phyloP scores from a whole-genome alignment of 306 rosid genomes.

The Argentina anserina region DNA sequence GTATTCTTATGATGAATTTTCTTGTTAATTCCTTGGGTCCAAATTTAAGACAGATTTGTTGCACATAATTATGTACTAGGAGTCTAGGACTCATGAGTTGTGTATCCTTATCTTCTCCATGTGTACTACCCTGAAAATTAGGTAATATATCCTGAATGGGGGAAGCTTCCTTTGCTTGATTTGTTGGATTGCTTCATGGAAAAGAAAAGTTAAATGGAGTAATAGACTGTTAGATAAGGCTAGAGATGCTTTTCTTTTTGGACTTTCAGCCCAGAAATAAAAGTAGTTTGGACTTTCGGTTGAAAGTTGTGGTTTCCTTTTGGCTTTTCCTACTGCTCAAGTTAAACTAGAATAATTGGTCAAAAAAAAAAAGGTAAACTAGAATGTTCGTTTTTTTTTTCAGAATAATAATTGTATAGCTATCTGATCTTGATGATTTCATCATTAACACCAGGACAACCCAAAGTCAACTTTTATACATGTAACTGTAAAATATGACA shows the following conservation, averaged over 20 bases:
- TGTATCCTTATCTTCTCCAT: not conserved
- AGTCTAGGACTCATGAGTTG: not conserved
- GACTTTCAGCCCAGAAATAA: not conserved
- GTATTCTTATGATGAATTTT: not conserved
- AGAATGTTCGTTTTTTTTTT: not conserved
- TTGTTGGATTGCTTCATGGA: not conserved
- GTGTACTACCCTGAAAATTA: too few species aligned
- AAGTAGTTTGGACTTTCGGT: slow-evolving; percentile 19
- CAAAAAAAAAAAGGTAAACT: not conserved
- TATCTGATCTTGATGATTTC: not conserved
- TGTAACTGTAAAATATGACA: not conserved
- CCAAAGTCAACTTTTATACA: not conserved
- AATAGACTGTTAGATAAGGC: not conserved
- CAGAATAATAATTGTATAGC: too few species aligned
- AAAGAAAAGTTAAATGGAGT: not conserved
- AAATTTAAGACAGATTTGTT: too few species aligned
- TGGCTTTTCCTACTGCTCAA: slow-evolving; percentile 1
- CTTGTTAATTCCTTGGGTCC: too few species aligned
- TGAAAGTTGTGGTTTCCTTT: slow-evolving; percentile 7
- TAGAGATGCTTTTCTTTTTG: not conserved
- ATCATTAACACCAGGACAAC: not conserved
- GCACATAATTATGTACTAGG: too few species aligned
- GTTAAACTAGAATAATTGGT: not conserved
- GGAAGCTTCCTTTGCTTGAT: not conserved
- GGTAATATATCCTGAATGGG: not conserved